phyloP scores from a whole-genome alignment of 805 yeast species.

The Schizosaccharomyces octosporus region DNA sequence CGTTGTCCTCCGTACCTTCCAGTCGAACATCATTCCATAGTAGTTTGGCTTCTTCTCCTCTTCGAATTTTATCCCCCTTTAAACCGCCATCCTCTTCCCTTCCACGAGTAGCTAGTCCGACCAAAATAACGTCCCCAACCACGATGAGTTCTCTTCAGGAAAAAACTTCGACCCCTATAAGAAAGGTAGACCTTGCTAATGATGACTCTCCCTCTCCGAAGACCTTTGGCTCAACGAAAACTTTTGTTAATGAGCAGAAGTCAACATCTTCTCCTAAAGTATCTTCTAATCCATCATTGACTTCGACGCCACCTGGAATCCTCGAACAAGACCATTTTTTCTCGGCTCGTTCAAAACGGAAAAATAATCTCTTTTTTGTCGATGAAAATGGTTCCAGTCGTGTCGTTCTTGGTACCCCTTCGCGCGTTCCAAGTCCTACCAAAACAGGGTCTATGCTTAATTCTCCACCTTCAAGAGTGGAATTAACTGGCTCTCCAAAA shows the following conservation, averaged over 20 bases:
- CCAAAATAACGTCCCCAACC: too few species aligned
- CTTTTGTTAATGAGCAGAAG: not conserved
- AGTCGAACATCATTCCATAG: too few species aligned
- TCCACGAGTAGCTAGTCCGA: too few species aligned
- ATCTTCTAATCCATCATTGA: not conserved
- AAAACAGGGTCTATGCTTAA: not conserved
- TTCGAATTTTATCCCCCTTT: too few species aligned
- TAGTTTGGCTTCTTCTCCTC: too few species aligned
- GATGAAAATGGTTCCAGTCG: not conserved
- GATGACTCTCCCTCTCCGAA: not conserved
- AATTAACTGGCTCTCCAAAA: not conserved
- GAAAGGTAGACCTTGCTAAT: too few species aligned
- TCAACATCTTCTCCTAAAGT: not conserved
- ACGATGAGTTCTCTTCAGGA: too few species aligned
- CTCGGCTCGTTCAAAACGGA: not conserved
- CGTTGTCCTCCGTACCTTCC: too few species aligned
- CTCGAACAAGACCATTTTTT: not conserved
- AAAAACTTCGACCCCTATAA: too few species aligned
- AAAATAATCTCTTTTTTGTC: not conserved
- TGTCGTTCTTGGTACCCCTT: not conserved
- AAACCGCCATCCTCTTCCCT: too few species aligned
- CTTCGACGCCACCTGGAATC: not conserved
- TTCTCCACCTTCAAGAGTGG: not conserved
- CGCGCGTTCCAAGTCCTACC: not conserved
- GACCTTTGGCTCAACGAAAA: not conserved